phyloP scores from a whole-genome alignment of 495 filamentous ascomycete species.

The Trichoderma erinaceum region DNA sequence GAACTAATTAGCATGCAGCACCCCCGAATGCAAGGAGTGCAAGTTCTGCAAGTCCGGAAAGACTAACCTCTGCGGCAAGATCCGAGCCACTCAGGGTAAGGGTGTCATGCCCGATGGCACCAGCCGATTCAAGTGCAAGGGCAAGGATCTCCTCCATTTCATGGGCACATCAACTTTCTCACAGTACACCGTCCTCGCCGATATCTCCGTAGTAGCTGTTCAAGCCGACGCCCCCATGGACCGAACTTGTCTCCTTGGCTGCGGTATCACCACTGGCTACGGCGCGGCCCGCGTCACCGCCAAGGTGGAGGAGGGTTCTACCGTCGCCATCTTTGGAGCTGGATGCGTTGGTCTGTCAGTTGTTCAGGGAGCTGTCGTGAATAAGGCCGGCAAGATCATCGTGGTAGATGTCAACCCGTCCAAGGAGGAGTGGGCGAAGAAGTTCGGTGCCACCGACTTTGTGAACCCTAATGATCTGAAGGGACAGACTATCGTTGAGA shows the following conservation, averaged over 20 bases:
- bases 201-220: conserved; percentile 95
- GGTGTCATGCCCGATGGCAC: conserved; percentile 98
- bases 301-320: conserved; percentile 80
- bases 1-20: conserved; percentile 47
- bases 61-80: conserved; percentile 99
- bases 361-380: conserved; percentile 88
- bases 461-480: conserved; percentile 82
- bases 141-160: conserved; percentile 92
- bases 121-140: conserved; percentile 88
- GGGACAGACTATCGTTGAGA: conserved; percentile 75
- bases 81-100: conserved; percentile 89
- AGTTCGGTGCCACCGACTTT: conserved; percentile 96
- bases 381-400: conserved; percentile 83
- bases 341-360: conserved; percentile 94
- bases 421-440: conserved; percentile 87
- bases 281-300: conserved; percentile 92
- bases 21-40: conserved; percentile 93
- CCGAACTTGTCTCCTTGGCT: conserved; percentile 89
- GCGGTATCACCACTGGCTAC: conserved; percentile 98
- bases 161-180: conserved; percentile 99
- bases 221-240: conserved; percentile 90
- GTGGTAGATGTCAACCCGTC: conserved; percentile 88
- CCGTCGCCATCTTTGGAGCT: conserved; percentile 90
- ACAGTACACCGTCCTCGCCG: conserved; percentile 96
- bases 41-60: conserved; percentile 99